A percentile compares a stretch with the other conserved stretches of the same genome.
Conservation (phyloP, 169 alveolate genomes). For the Eimeria tenella region DNA sequence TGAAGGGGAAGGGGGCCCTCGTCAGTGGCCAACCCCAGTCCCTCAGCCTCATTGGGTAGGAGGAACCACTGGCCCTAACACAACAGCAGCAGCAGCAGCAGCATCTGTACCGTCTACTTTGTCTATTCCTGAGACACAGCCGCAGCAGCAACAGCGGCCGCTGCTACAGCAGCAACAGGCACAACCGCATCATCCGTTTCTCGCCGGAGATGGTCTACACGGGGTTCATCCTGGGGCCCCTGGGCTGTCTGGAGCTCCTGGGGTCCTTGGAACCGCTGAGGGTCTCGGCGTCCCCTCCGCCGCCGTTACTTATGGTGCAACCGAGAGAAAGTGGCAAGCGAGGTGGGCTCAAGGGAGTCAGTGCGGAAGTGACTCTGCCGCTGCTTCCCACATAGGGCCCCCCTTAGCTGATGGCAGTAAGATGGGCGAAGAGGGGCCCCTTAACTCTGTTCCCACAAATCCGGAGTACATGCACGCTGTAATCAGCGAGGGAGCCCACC, state of each 20-base stretch:
- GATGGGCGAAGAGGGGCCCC: neutral
- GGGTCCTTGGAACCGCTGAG: too few species aligned
- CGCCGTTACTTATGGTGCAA: neutral
- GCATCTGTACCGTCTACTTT: neutral
- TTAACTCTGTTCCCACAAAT: neutral
- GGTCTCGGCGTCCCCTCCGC: neutral
- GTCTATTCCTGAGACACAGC: neutral
- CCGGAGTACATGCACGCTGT: neutral
- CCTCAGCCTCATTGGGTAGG: slow-evolving; percentile 31
- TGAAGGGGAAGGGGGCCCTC: neutral
- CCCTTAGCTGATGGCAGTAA: neutral
- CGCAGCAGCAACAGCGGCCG: slow-evolving; percentile 35
- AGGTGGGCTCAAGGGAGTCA: slow-evolving; percentile 8
- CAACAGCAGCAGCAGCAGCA: slow-evolving; percentile 1
- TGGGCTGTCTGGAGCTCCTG: too few species aligned
- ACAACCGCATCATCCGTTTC: neutral
- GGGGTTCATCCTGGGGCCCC: too few species aligned
- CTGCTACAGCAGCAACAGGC: neutral
- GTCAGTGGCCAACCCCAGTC: slow-evolving; percentile 37
- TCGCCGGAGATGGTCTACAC: too few species aligned
- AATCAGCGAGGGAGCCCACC: neutral
- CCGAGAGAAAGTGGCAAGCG: slow-evolving; percentile 21
- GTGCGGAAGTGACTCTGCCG: neutral
- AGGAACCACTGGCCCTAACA: neutral
- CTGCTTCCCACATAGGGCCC: neutral